These are phyloP conservation scores for Podospora conica DNA, from an alignment of 495 filamentous ascomycete genomes.

Conservation along the genomic window DNA sequence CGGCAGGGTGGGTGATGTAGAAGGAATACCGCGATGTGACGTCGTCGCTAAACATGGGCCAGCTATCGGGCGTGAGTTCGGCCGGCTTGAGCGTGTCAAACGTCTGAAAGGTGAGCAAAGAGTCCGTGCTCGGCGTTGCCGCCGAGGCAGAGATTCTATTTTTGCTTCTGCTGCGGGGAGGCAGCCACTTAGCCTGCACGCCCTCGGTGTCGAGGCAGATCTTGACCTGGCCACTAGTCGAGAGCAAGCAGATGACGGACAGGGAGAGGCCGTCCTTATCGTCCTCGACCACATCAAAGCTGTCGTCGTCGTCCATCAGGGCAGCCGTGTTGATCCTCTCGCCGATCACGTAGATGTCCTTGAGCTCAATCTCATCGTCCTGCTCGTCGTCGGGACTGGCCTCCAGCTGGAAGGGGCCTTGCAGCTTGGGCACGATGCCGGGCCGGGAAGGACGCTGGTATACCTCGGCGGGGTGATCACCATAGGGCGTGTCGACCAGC, in stretches of 20 bases:
- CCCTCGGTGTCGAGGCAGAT: conserved; percentile 75
- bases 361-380: conserved; percentile 58
- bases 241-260: conserved; percentile 67
- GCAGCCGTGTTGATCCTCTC: conserved; percentile 49
- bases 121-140: conserved; percentile 21
- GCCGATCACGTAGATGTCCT: conserved; percentile 50
- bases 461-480: conserved; percentile 48
- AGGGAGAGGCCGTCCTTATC: conserved; percentile 63
- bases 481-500: conserved; percentile 34
- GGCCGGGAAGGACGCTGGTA: conserved; percentile 65
- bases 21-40: conserved; percentile 67
- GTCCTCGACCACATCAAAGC: conserved; percentile 45
- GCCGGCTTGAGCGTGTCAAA: conserved; percentile 54
- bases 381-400: conserved; percentile 56
- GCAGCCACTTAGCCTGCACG: conserved; percentile 80
- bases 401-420: conserved; percentile 77
- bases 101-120: conserved; percentile 46
- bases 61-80: conserved; percentile 47
- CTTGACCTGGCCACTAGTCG: conserved; percentile 64
- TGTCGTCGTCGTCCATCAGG: conserved; percentile 57
- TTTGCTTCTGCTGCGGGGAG: conserved; percentile 46
- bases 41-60: conserved; percentile 72
- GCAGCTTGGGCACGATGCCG: conserved; percentile 67
- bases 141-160: conserved; percentile 24
- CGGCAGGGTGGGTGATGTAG: conserved; percentile 66